A percentile compares a stretch with the other conserved stretches of the same genome.
These are phyloP conservation scores for Hyphodiscus hymeniophilus DNA, from an alignment of 495 filamentous ascomycete genomes.

Conservation along the genomic window DNA sequence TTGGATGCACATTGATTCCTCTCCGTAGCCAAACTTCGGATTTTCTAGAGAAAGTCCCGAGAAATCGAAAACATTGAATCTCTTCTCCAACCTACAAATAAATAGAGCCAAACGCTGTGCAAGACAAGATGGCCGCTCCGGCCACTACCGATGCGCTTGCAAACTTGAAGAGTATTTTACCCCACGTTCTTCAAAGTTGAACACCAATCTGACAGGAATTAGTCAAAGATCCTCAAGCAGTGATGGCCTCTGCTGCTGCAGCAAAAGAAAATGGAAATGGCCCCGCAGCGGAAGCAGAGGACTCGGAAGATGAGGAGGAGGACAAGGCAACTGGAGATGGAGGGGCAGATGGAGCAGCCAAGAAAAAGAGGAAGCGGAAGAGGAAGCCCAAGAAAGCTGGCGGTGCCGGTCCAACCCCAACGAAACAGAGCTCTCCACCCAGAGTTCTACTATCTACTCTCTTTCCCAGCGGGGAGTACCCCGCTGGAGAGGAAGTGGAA, in stretches of 20 bases:
- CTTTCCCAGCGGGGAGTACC: conserved; percentile 67
- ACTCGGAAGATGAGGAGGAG: conserved; percentile 57
- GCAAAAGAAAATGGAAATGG: conserved; percentile 41
- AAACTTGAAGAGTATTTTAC: conserved; percentile 38
- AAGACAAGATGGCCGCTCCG: conserved; percentile 44
- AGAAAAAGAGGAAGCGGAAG: conserved; percentile 53
- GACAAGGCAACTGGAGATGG: conserved; percentile 27
- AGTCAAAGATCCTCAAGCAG: conserved; percentile 17
- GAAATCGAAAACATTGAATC: no score
- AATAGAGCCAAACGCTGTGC: no score
- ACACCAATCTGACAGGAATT: conserved; percentile 20
- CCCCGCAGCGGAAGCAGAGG: conserved; percentile 48
- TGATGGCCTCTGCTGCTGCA: conserved; percentile 24
- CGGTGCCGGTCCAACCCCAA: conserved; percentile 70
- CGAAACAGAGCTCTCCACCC: conserved; percentile 69
- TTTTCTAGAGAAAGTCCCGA: no score
- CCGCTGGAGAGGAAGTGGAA: conserved; percentile 74
- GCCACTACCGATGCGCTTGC: conserved; percentile 39
- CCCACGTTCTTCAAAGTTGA: neutral
- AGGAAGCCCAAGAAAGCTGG: conserved; percentile 77
- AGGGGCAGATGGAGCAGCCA: conserved; percentile 32
- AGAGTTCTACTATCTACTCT: conserved; percentile 67
- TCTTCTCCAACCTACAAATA: no score
- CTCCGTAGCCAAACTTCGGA: no score
- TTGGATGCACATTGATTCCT: no score